Evolutionary conservation across 306 rosid genomes (phyloP).

Genomic region (Begonia masoniana): DNA sequence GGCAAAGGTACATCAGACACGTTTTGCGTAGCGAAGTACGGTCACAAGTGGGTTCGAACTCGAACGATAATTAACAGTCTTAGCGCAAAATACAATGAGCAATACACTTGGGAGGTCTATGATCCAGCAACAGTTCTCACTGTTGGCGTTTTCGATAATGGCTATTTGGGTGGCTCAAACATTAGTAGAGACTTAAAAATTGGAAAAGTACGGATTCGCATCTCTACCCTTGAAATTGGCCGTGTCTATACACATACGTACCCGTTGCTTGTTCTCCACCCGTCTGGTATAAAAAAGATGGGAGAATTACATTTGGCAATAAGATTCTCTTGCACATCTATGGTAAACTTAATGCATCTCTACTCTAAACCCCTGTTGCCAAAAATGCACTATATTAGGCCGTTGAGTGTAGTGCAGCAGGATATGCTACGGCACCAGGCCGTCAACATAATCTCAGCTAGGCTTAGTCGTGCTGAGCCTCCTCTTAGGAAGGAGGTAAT

Average conservation of each 20-base stretch:
- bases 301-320: slow-evolving; percentile 91
- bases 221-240: slow-evolving; percentile 72
- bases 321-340: slow-evolving; percentile 62
- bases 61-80: slow-evolving; percentile 54
- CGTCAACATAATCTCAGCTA: slow-evolving; percentile 49
- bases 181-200: slow-evolving; percentile 40
- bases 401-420: slow-evolving; percentile 58
- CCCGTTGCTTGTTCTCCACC: slow-evolving; percentile 58
- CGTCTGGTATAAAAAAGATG: slow-evolving; percentile 78
- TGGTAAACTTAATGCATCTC: slow-evolving; percentile 34
- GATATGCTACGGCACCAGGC: slow-evolving; percentile 67
- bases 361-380: slow-evolving; percentile 76
- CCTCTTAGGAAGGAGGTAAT: slow-evolving; percentile 74
- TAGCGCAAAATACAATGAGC: slow-evolving; percentile 75
- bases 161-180: slow-evolving; percentile 33
- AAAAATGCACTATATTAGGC: slow-evolving; percentile 77
- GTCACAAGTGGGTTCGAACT: slow-evolving; percentile 90
- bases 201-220: slow-evolving; percentile 84
- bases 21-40: slow-evolving; percentile 85
- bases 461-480: slow-evolving; percentile 75
- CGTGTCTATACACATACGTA: slow-evolving; percentile 69
- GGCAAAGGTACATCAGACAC: slow-evolving; percentile 61
- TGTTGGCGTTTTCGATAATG: slow-evolving; percentile 69
- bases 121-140: slow-evolving; percentile 90
- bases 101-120: slow-evolving; percentile 87